phyloP scores from a whole-genome alignment of 345 rosid genomes.

The Carallia pectinifolia region DNA sequence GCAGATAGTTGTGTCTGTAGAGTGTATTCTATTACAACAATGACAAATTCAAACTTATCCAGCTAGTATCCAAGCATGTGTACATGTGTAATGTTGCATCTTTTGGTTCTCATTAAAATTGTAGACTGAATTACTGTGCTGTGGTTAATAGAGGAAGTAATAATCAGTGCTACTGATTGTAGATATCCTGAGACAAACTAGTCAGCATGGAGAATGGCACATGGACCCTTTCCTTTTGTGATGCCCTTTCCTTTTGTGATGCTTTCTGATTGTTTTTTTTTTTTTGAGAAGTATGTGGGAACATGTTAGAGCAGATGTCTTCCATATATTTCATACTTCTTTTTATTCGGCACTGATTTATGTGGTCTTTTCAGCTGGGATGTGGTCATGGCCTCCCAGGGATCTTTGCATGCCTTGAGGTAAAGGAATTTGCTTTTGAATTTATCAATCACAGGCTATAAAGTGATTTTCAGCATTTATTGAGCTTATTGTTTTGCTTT shows the following conservation, averaged over 20 bases:
- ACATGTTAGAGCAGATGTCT: background rate
- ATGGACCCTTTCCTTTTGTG: too few relatives aligned
- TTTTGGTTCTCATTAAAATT: background rate
- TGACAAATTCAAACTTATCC: background rate
- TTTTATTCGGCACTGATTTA: conserved; percentile 15
- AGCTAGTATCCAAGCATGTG: background rate
- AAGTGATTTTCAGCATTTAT: conserved; percentile 6
- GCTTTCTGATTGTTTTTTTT: background rate
- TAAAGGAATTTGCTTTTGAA: conserved; percentile 21
- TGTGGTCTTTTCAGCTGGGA: conserved; percentile 66
- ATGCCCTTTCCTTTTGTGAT: too few relatives aligned
- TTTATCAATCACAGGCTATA: conserved; percentile 4
- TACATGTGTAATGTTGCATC: background rate
- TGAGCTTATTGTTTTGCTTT: conserved; percentile 17
- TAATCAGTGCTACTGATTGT: too few relatives aligned
- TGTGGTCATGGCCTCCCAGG: conserved; percentile 96
- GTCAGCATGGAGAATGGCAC: too few relatives aligned
- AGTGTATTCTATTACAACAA: background rate
- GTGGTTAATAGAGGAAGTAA: too few relatives aligned
- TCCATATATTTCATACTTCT: background rate
- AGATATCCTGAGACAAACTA: too few relatives aligned
- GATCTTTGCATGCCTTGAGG: conserved; percentile 78
- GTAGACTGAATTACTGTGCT: too few relatives aligned
- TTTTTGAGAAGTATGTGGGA: background rate
- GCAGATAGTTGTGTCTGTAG: background rate